A percentile compares a stretch with the other conserved stretches of the same genome.
Conservation (phyloP, 2,329 filamentous ascomycete species). For the Tolypocladium tundrense region DNA sequence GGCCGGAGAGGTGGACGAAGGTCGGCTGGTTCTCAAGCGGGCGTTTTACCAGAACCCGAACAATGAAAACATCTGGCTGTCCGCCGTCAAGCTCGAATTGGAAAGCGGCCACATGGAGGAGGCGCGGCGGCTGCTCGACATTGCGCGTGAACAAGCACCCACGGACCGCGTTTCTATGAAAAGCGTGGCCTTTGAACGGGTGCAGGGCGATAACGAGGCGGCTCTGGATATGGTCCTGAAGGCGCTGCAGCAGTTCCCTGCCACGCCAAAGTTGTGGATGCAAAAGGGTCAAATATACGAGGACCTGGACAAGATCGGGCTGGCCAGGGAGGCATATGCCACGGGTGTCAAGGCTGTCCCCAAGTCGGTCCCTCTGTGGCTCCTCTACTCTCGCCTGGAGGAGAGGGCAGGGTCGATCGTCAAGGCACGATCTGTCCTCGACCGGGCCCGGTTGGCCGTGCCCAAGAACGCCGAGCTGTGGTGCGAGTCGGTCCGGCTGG, state of each 20-base stretch:
- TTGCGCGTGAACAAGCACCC: constrained; percentile 77
- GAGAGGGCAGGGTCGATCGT: constrained; percentile 75
- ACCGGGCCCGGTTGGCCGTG: constrained; percentile 78
- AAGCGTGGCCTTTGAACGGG: constrained; percentile 84
- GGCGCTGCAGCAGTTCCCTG: constrained; percentile 77
- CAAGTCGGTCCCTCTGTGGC: constrained; percentile 76
- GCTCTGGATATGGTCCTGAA: constrained; percentile 83
- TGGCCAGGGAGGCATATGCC: constrained; percentile 82
- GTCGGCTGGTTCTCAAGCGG: constrained; percentile 71
- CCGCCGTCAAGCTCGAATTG: constrained; percentile 91
- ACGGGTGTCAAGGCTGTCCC: constrained; percentile 82
- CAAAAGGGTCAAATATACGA: constrained; percentile 98
- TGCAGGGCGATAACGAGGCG: constrained; percentile 66
- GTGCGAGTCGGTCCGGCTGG: constrained; percentile 88
- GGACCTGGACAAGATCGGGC: constrained; percentile 62
- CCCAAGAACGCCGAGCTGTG: constrained; percentile 79
- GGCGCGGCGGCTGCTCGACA: constrained; percentile 69
- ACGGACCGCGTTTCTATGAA: constrained; percentile 98
- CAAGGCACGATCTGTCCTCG: constrained; percentile 88
- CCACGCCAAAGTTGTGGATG: constrained; percentile 88
- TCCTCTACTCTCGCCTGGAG: constrained; percentile 80
- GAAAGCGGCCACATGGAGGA: constrained; percentile 76
- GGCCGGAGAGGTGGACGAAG: constrained; percentile 76
- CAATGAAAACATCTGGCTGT: constrained; percentile 96
- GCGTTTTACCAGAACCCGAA: constrained; percentile 94